Percentiles rank a stretch among this genome's conserved stretches.
Evolutionary conservation across 805 yeast species (phyloP).

Genomic region (Candida nitratophila): DNA sequence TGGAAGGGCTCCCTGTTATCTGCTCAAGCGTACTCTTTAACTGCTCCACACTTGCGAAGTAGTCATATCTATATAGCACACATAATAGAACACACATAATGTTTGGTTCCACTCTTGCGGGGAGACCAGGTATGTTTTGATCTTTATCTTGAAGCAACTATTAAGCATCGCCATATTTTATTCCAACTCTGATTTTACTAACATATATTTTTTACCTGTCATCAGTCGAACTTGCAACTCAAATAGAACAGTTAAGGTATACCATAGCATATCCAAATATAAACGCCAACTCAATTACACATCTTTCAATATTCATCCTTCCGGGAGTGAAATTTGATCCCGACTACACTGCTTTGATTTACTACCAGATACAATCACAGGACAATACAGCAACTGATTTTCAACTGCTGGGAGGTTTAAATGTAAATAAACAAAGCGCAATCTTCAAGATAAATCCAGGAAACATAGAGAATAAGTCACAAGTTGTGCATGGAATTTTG

Average conservation of each 20-base stretch:
- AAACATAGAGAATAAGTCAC: constrained; percentile 14
- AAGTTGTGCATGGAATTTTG: constrained; percentile 27
- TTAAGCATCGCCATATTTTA: background rate
- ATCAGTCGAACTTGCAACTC: constrained; percentile 45
- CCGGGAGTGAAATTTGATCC: constrained; percentile 76
- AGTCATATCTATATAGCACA: no score
- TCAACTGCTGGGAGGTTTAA: constrained; percentile 58
- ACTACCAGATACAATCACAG: constrained; percentile 69
- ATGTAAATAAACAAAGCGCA: constrained; percentile 75
- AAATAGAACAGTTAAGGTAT: constrained; percentile 62
- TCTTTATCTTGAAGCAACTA: no score
- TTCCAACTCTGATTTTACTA: background rate
- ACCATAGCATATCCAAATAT: constrained; percentile 59
- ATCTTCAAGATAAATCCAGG: constrained; percentile 67
- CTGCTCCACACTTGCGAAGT: no score
- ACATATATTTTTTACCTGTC: background rate
- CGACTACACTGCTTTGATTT: constrained; percentile 74
- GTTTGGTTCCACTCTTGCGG: constrained; percentile 28
- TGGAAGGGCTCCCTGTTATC: no score
- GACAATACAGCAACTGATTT: constrained; percentile 40
- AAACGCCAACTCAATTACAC: constrained; percentile 49
- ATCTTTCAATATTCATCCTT: constrained; percentile 74
- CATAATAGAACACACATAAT: constrained; percentile 6
- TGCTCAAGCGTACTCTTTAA: no score
- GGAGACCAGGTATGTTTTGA: constrained; percentile 16